Percentiles rank a stretch among this genome's conserved stretches.
These are phyloP conservation scores for Strigomonas culicis DNA, from an alignment of 208 protist genomes.

Conservation along the genomic window DNA sequence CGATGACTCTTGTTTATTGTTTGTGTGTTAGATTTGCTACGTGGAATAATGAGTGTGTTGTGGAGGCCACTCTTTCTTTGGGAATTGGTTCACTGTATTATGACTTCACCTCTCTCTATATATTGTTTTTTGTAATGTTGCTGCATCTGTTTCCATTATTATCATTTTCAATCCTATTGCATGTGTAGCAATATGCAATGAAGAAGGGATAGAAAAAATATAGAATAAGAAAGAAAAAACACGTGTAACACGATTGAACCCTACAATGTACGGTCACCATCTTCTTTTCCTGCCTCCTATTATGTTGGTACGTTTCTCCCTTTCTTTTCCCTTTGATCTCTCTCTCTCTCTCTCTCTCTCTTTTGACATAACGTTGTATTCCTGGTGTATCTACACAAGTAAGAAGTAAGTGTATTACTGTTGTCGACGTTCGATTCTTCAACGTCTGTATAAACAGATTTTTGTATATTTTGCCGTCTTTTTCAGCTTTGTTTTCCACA, in stretches of 20 bases:
- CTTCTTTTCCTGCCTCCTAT: background rate
- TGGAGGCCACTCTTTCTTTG: background rate
- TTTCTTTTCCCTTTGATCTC: background rate
- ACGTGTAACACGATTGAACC: no score
- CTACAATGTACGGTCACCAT: background rate
- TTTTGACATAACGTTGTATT: no score
- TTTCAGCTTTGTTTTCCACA: constrained; percentile 1
- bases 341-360: background rate
- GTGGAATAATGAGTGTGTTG: background rate
- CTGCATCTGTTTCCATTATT: background rate
- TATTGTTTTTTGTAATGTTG: background rate
- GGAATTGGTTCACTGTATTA: background rate
- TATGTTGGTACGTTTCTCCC: background rate
- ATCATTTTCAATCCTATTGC: constrained; percentile 6
- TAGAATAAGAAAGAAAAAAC: background rate
- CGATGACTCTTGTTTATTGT: background rate
- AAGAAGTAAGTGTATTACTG: no score
- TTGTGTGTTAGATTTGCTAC: background rate
- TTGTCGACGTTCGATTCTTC: no score
- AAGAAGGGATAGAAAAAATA: background rate
- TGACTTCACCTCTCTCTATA: background rate
- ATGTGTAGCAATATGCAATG: no score
- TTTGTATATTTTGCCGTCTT: background rate
- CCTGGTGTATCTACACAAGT: no score
- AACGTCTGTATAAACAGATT: background rate